Percentiles rank a stretch among this genome's conserved stretches.
Evolutionary conservation across 2,329 filamentous ascomycete species (phyloP).

Genomic region (Emydomyces testavorans): DNA sequence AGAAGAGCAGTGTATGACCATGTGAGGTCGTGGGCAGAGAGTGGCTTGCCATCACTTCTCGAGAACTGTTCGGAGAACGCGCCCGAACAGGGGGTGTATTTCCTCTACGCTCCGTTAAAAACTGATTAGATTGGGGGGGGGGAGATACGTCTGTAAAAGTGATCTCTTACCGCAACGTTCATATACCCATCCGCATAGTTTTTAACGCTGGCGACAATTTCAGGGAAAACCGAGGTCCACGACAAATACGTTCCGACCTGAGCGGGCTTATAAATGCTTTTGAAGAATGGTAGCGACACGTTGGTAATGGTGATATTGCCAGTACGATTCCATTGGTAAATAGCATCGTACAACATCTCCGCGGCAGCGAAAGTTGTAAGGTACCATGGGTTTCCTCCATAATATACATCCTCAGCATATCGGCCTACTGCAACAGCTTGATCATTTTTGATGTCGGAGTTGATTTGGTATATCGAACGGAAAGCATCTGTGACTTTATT

Average conservation of each 20-base stretch:
- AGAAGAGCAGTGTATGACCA: slow-evolving; percentile 38
- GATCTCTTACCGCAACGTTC: slow-evolving; percentile 27
- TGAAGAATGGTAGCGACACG: slow-evolving; percentile 60
- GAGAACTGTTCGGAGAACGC: slow-evolving; percentile 36
- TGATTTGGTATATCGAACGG: slow-evolving; percentile 58
- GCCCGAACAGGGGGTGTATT: slow-evolving; percentile 48
- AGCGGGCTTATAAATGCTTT: slow-evolving; percentile 48
- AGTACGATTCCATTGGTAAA: slow-evolving; percentile 57
- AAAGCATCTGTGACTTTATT: slow-evolving; percentile 67
- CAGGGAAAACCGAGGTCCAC: slow-evolving; percentile 32
- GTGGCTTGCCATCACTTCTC: slow-evolving; percentile 25
- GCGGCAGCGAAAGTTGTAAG: slow-evolving; percentile 62
- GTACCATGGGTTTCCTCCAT: slow-evolving; percentile 70
- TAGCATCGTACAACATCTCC: slow-evolving; percentile 65
- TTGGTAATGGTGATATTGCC: slow-evolving; percentile 54
- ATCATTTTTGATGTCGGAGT: slow-evolving; percentile 51
- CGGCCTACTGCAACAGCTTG: slow-evolving; percentile 52
- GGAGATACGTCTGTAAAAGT: not conserved
- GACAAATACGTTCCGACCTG: slow-evolving; percentile 53
- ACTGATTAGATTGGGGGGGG: not conserved
- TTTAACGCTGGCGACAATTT: slow-evolving; percentile 47
- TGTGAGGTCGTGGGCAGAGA: slow-evolving; percentile 35
- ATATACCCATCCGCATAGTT: slow-evolving; percentile 51
- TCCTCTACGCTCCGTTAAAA: slow-evolving; percentile 14
- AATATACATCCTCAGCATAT: slow-evolving; percentile 63